Evolutionary conservation across 1,284 basidiomycete species (phyloP).

Genomic region (Cutaneotrichosporon sp.): DNA sequence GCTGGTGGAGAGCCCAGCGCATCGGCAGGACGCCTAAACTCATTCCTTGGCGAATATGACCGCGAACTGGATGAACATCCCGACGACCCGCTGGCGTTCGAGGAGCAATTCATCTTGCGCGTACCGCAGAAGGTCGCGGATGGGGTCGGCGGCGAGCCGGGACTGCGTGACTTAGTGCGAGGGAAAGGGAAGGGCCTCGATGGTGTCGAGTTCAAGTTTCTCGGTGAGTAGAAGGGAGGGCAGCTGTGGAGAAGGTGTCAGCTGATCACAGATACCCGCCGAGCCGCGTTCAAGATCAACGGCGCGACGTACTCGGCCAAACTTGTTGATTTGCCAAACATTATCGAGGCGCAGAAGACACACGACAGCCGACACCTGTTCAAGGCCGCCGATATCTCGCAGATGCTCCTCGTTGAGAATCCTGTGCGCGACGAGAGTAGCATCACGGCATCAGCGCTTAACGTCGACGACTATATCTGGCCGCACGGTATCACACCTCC

Average conservation of each 20-base stretch:
- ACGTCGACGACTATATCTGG: slow-evolving; percentile 95
- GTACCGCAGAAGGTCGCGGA: slow-evolving; percentile 68
- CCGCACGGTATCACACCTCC: slow-evolving; percentile 96
- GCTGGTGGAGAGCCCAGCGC: slow-evolving; percentile 24
- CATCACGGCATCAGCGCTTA: slow-evolving; percentile 62
- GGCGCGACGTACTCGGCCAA: slow-evolving; percentile 82
- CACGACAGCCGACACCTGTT: slow-evolving; percentile 95
- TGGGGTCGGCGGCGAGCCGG: slow-evolving; percentile 55
- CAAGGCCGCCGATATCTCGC: slow-evolving; percentile 95
- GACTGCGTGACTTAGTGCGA: slow-evolving; percentile 74
- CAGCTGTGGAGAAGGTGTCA: not conserved
- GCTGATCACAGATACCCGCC: slow-evolving; percentile 70
- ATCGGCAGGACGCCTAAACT: slow-evolving; percentile 55
- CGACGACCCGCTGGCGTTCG: slow-evolving; percentile 80
- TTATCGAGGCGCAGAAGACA: slow-evolving; percentile 95
- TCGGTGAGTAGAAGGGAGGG: slow-evolving; percentile 61
- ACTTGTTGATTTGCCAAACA: slow-evolving; percentile 91
- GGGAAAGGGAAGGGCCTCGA: slow-evolving; percentile 69
- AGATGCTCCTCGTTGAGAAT: slow-evolving; percentile 86
- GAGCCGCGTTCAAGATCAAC: slow-evolving; percentile 86
- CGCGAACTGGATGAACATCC: slow-evolving; percentile 94
- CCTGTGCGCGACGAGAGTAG: slow-evolving; percentile 70
- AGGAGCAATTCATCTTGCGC: slow-evolving; percentile 94
- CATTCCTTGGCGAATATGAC: slow-evolving; percentile 83
- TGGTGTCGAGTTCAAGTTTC: slow-evolving; percentile 98